Base-by-base conservation (phyloP, 345 rosid species). In the Rhodamnia argentea region DNA sequence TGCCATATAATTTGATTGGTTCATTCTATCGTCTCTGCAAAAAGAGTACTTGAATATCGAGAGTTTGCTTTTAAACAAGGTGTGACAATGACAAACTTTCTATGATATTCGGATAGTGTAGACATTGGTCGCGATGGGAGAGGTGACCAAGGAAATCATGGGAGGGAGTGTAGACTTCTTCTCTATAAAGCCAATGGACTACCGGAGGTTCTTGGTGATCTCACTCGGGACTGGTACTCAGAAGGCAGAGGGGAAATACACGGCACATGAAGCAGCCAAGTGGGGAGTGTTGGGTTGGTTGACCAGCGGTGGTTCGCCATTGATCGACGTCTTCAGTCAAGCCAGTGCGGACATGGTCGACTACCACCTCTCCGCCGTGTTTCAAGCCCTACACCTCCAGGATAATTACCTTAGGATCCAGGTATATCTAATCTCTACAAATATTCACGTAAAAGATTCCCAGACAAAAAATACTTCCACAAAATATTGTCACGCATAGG, bases 271-370 rank as follows among this genome's bases (percentile, higher is more conserved):
- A 32, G 94, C 90, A 10, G 94, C 96, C 9, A 86, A 87, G 44
- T 95, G 98, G 98, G 98, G 96, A 18, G 1, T 95, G 51, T 26
- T 94, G 76, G 92, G 94, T 23, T 95, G 98, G 98, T 89, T 94
- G 56, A 91, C 91, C 52, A 84, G 89, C 18, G 91, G 86, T 58
- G 88, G 86, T 9, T 91, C 93, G 13, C 98, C 98, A 0, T 52
- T 95, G 86, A 88, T 94, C 10, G 95, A 95, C 81, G 88, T 89
- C 8, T 93, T 92, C 44, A 91, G 40, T 52, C 94, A 95, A 70
- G 96, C 96, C 1, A 95, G 98, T 27, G 84, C 89, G 9, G 94
- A 94, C 83, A 91, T 94, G 94, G 92, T 93, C 60, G 98, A 95
- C 86, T 86, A 82, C 78, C 95, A 94, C 86, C 74, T 94, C 32